These are phyloP conservation scores for Huntiella decipiens DNA, from an alignment of 2,329 filamentous ascomycete species.

Conservation along the genomic window DNA sequence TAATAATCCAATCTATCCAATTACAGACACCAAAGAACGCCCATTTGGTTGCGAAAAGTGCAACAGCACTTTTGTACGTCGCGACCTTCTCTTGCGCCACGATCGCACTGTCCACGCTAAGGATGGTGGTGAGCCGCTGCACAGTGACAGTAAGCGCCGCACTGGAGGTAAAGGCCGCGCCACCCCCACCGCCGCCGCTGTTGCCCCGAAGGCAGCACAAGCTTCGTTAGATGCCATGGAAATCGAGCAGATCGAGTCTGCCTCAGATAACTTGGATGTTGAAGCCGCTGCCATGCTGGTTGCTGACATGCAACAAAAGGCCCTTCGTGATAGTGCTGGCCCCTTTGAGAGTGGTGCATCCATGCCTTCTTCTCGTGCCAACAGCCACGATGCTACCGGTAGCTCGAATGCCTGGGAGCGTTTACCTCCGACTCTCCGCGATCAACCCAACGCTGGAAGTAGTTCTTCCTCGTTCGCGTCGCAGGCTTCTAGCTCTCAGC, in stretches of 20 bases:
- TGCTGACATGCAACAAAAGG: conserved; percentile 93
- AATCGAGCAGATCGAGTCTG: conserved; percentile 77
- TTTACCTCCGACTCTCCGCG: conserved; percentile 48
- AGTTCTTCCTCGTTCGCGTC: conserved; percentile 48
- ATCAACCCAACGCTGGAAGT: conserved; percentile 51
- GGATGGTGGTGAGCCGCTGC: conserved; percentile 82
- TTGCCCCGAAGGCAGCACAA: conserved; percentile 50
- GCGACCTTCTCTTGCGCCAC: conserved; percentile 88
- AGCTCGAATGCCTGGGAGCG: conserved; percentile 64
- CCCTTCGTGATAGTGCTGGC: conserved; percentile 39
- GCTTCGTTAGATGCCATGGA: conserved; percentile 70
- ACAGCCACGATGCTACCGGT: conserved; percentile 53
- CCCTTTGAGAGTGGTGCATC: conserved; percentile 38
- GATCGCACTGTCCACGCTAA: conserved; percentile 97
- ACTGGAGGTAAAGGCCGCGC: conserved; percentile 46
- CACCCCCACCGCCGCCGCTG: conserved; percentile 26
- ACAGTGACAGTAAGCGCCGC: conserved; percentile 83
- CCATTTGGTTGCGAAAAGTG: conserved; percentile 99
- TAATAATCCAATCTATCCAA: neutral
- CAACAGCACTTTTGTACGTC: conserved; percentile 91
- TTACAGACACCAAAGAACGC: conserved; percentile 83
- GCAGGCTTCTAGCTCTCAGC: conserved; percentile 37
- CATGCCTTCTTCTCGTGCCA: conserved; percentile 50
- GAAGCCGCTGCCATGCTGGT: conserved; percentile 98
- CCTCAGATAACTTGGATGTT: conserved; percentile 63